A percentile compares a stretch with the other conserved stretches of the same genome.
Evolutionary conservation across 441 rosid genomes (phyloP).

Genomic region (Aquilaria agallochum): DNA sequence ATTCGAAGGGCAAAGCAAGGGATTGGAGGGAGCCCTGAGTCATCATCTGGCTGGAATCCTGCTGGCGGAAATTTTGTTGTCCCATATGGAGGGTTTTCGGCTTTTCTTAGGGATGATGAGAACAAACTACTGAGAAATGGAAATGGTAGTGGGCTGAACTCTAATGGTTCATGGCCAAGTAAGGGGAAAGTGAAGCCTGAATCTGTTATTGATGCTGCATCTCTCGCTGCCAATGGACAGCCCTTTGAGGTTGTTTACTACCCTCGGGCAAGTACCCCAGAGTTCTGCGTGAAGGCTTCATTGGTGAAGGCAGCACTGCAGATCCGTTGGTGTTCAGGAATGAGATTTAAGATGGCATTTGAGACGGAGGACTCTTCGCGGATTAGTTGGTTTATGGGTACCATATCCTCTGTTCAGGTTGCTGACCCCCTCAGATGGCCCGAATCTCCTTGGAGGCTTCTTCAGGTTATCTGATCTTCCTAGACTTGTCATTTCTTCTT

Average conservation of each 20-base stretch:
- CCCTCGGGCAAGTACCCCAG: slow-evolving; percentile 38
- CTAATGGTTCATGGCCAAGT: slow-evolving; percentile 18
- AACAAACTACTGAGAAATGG: slow-evolving; percentile 28
- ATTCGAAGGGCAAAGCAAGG: slow-evolving; percentile 45
- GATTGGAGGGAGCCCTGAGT: slow-evolving; percentile 31
- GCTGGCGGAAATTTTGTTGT: slow-evolving; percentile 21
- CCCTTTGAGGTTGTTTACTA: slow-evolving; percentile 43
- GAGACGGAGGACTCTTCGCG: slow-evolving; percentile 46
- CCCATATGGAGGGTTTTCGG: slow-evolving; percentile 28
- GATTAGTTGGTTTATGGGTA: slow-evolving; percentile 55
- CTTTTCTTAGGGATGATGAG: slow-evolving; percentile 35
- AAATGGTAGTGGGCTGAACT: slow-evolving; percentile 10
- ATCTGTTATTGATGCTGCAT: slow-evolving; percentile 36
- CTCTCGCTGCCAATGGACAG: slow-evolving; percentile 30
- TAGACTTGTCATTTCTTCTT: too few relatives aligned
- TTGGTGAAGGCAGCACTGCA: slow-evolving; percentile 35
- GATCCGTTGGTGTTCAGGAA: slow-evolving; percentile 43
- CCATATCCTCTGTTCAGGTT: slow-evolving; percentile 44
- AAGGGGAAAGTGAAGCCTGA: slow-evolving; percentile 32
- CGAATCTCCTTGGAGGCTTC: slow-evolving; percentile 50
- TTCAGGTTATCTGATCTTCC: slow-evolving; percentile 26
- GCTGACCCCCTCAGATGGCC: slow-evolving; percentile 45
- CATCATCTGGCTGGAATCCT: slow-evolving; percentile 29
- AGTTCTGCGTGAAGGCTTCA: slow-evolving; percentile 40
- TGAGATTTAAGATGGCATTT: slow-evolving; percentile 51